Evolutionary conservation across 768 basidiomycete genomes (phyloP), one percentile per base, ranked within the genome.

Genomic region (Myochromella boudieri): DNA sequence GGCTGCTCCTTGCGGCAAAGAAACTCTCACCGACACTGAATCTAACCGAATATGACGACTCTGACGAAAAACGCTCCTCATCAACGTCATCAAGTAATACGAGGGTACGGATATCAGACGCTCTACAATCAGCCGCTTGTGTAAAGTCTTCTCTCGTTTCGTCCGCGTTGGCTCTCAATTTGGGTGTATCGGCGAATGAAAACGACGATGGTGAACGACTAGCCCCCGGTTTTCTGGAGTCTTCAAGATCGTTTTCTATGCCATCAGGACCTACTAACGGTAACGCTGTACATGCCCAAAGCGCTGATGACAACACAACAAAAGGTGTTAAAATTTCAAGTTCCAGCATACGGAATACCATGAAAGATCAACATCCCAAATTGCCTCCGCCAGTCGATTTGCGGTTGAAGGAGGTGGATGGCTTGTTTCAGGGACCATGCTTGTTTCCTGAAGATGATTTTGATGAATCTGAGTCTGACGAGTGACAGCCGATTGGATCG

Each of bases 401-500:
- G n/a, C n/a, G n/a, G 26, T 40, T 69, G 49, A 34, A 56, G 36
- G 66, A 64, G 43, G 56, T 62, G 1, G 50, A 66, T 36, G 68
- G 68, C 6, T 50, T 57, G 6, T 68, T 60, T 48, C 39, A 63
- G 21, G 72, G 70, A 3, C 70, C 69, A 3, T 66, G 60, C 39
- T 49, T 66, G 12, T 63, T 66, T 43, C 43, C 56, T n/a, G 59
- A 64, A 15, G 54, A 59, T 31, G 49, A 50, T n/a, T n/a, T n/a
- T 18, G 58, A 36, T 17, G 48, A 43, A 10, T 40, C 29, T 25
- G 49, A 62, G 14, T 48, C n/a, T n/a, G n/a, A n/a, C n/a, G n/a
- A n/a, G n/a, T n/a, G n/a, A n/a, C n/a, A n/a, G n/a, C n/a, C n/a
- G n/a, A n/a, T 37, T 39, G 44, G 43, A 37, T 28, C 20, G 39